A percentile compares a stretch with the other conserved stretches of the same genome.
Evolutionary conservation across 345 rosid species (phyloP).

Genomic region (Salix brachista): DNA sequence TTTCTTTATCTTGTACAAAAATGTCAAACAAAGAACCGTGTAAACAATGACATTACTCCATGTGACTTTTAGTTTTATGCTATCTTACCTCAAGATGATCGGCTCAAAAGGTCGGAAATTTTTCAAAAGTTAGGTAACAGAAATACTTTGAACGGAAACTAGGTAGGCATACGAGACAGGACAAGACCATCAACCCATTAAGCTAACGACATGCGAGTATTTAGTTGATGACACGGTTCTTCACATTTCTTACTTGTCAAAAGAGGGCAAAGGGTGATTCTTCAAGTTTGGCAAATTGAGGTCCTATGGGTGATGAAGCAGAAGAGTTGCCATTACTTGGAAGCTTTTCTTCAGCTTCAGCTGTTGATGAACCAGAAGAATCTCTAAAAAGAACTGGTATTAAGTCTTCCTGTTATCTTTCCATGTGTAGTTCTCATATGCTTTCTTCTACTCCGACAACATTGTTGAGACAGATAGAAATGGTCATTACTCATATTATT

Average conservation of each 20-base stretch:
- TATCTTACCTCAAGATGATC: background rate
- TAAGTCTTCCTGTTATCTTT: background rate
- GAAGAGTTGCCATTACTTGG: slow-evolving; percentile 25
- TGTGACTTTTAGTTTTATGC: background rate
- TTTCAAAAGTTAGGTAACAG: too few species aligned
- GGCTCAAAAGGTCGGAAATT: too few species aligned
- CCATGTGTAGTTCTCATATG: background rate
- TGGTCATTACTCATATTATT: background rate
- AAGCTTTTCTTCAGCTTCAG: slow-evolving; percentile 7
- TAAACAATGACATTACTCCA: background rate
- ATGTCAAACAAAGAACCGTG: background rate
- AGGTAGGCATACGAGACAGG: background rate
- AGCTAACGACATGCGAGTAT: background rate
- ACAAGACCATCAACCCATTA: background rate
- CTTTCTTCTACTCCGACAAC: background rate
- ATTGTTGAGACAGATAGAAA: background rate
- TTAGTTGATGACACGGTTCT: background rate
- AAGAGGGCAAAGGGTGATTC: background rate
- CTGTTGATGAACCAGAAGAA: slow-evolving; percentile 1
- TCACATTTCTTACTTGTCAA: background rate
- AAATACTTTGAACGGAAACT: too few species aligned
- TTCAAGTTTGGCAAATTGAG: background rate
- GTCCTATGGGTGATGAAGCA: slow-evolving; percentile 15
- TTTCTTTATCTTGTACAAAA: background rate
- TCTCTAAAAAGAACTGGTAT: slow-evolving; percentile 37